Base-by-base conservation (phyloP, 176 grass and related monocot genomes). In the Calamus simplicifolius region DNA sequence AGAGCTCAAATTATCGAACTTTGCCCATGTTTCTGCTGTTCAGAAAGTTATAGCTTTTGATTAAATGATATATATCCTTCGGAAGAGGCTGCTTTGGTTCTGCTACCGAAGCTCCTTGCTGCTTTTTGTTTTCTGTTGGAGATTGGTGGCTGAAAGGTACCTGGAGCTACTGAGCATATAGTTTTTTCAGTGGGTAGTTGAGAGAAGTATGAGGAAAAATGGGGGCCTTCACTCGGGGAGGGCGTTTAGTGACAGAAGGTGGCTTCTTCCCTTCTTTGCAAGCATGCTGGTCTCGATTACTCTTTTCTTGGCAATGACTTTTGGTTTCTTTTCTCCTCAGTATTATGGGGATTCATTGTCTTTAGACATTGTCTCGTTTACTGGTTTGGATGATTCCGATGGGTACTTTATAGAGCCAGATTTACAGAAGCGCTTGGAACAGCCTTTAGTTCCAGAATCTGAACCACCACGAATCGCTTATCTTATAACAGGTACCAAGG, bases 401-500 rank as follows among this genome's bases (percentile, higher is more conserved):
- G 16, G 5, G 0, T 57, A 63, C 25, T 63, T 50, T 19, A 48
- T 62, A 2, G 74, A 79, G 12, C 23, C 71, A 16, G 78, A 68
- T 8, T 26, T 56, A 49, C 85, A 51, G 59, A 73, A 50, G 67
- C 67, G 7, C 71, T 71, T 16, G 70, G 75, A 61, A n/a, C 70
- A 12, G 59, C 75, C 4, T 65, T 62, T 0, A 19, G 74, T 16
- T 79, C 72, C 67, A 2, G 80, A 69, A 43, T 56, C 76, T 0
- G 87, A 82, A 49, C 62, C 84, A 23, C 93, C 93, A 30, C 75
- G 93, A 23, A 76, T 98, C 54, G 87, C 93, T 16, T 98, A 98
- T 29, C 77, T 98, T 1, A 80, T 98, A 1, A 89, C 89, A 35
- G 93, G 93, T 51, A 98, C 93, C 4, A 98, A 98, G 59, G 87